Base-by-base conservation (phyloP, 2,329 filamentous ascomycete species). In the Rutstroemia sp. region DNA sequence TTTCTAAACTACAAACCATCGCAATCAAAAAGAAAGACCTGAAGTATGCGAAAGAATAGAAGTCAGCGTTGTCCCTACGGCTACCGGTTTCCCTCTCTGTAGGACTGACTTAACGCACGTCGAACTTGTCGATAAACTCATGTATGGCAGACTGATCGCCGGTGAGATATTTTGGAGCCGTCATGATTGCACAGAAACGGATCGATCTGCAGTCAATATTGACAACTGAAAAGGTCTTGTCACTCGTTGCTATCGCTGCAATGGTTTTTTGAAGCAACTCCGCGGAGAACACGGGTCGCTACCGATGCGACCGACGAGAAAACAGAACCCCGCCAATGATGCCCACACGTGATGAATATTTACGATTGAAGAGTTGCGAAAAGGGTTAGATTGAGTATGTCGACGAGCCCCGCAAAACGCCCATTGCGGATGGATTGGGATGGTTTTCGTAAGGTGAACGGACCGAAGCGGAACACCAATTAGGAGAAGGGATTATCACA, bases 21-120 rank as follows among this genome's bases (percentile, higher is more conserved):
- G 74, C 94, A 99, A 71, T 99, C 94, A 68, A 99, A 89, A 12
- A 99, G 78, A 69, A 99, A 97, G 38, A 89, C 84, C 90, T 95
- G 57, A 58, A 48, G 50, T 14, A 48, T 54, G 57, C 64, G 63
- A 19, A 51, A 23, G 44, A 23, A 27, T 9, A 44, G 58, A 56
- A 67, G 63, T 62, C 41, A 60, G 54, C 49, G 41, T 45, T 57
- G 25, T 27, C 27, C 49, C 39, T 53, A 51, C 39, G 16, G 34
- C 39, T 53, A 51, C 39, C 14, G 34, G 34, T 51, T 56, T 30
- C 23, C 37, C 53, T 34, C 44, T 46, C 25, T 39, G 39, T 38
- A 50, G 57, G 55, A 64, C 56, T 58, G 61, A 67, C 73, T 69
- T 34, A 63, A 78, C 90, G 74, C 74, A 96, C 94, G 77, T 99